Evolutionary conservation across 805 yeast species (phyloP), one percentile per base, ranked within the genome.

Genomic region (Barnettozyma populi): DNA sequence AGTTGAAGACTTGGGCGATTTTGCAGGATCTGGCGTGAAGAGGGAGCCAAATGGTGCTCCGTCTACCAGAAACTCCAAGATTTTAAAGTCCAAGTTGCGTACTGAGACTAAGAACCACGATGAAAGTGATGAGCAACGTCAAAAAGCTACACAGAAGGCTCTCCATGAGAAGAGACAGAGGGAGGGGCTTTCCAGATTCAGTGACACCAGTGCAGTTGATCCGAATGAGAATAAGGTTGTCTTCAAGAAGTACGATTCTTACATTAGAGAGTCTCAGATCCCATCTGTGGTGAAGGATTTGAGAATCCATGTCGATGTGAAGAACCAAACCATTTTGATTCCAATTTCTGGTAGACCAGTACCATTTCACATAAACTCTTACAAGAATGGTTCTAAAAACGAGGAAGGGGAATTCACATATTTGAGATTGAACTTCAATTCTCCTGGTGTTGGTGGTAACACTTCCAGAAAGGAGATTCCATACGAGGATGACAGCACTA

Each of bases 271-370:
- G 63, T 74, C 94, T 3, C 98, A 94, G 72, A 83, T 92, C 53
- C 98, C 99, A 36, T 68, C 73, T 34, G 78, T 78, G 57, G 95
- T 90, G 18, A 80, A 83, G 59, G 97, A 90, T 63, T 73, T 94
- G 64, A 82, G 82, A 62, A 81, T 92, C 51, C 90, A 85, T 63
- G 90, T 94, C 49, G 99, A 92, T 64, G 75, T 80, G 64, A 88
- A 86, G 60, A 78, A 86, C 49, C 97, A 90, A 68, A 86, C 97
- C 1, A 85, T 92, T 47, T 79, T 92, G 51, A 71, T 92, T 50
- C 99, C 99, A 44, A 85, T 92, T 49, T 79, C 84, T 60, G 99
- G 99, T 53, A 78, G 98, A 60, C 97, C 98, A 1, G 98, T 94
- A 45, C 99, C 99, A 21, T 92, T 94, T 74, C 99, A 92, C 65